Percentiles rank a stretch among this genome's conserved stretches.
Evolutionary conservation across 768 basidiomycete genomes (phyloP).

Genomic region (Cystoderma amianthinum): DNA sequence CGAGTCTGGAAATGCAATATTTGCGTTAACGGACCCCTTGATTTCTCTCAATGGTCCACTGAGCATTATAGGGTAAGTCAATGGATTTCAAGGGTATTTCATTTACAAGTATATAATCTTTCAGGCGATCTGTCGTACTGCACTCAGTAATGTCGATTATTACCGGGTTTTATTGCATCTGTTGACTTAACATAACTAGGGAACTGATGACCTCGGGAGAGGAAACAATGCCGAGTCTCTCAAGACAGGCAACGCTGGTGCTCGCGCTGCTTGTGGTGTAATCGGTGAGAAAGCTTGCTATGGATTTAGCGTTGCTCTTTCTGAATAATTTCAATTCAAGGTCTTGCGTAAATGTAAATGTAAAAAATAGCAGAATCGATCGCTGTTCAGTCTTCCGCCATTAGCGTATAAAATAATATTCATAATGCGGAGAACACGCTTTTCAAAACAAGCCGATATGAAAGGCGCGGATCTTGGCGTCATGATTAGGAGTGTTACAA

Average conservation of each 20-base stretch:
- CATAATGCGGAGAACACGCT: no score
- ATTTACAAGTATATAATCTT: slow-evolving; percentile 1
- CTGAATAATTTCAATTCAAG: no score
- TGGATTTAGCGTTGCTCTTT: neutral
- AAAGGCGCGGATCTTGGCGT: no score
- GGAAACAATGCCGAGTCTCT: slow-evolving; percentile 62
- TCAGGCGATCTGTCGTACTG: slow-evolving; percentile 65
- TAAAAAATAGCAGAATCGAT: no score
- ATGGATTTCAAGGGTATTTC: slow-evolving; percentile 1
- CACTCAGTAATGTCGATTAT: slow-evolving; percentile 44
- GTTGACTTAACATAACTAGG: slow-evolving; percentile 27
- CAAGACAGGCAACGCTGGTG: slow-evolving; percentile 76
- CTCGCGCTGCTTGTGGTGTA: slow-evolving; percentile 74
- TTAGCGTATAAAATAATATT: no score
- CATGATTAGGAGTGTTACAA: no score
- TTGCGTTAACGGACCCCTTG: slow-evolving; percentile 50
- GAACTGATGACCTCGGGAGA: slow-evolving; percentile 74
- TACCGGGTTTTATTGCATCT: slow-evolving; percentile 3
- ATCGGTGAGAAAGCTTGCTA: slow-evolving; percentile 37
- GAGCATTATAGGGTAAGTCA: slow-evolving; percentile 62
- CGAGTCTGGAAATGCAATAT: slow-evolving; percentile 43
- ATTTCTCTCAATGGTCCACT: slow-evolving; percentile 63
- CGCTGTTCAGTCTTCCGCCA: no score
- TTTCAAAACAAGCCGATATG: no score
- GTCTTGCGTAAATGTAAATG: neutral